Percentiles rank a stretch among this genome's conserved stretches.
Conservation (phyloP, 768 basidiomycete genomes). For the Russula ochroleuca region DNA sequence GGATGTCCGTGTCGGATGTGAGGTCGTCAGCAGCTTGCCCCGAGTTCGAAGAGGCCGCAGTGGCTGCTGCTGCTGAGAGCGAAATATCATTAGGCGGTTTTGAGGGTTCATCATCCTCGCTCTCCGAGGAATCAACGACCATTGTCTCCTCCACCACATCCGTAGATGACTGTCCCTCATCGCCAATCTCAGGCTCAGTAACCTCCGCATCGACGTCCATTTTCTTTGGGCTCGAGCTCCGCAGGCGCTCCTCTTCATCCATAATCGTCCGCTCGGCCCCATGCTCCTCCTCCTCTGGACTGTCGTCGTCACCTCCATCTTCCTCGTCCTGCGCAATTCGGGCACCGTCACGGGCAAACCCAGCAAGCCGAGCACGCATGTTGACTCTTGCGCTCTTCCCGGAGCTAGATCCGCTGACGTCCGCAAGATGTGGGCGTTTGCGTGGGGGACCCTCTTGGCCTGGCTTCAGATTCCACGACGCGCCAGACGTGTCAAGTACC, state of each 20-base stretch:
- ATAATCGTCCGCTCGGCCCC: slow-evolving; percentile 26
- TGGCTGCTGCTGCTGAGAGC: background rate
- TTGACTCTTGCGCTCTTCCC: slow-evolving; percentile 32
- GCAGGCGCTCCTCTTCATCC: slow-evolving; percentile 17
- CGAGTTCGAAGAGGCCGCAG: background rate
- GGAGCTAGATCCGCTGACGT: slow-evolving; percentile 19
- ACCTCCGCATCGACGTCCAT: background rate
- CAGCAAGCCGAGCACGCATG: slow-evolving; percentile 47
- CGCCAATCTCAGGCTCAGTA: background rate
- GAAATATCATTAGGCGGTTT: slow-evolving; percentile 10
- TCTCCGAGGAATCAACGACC: slow-evolving; percentile 21
- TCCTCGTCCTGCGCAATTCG: slow-evolving; percentile 29
- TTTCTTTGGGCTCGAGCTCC: background rate
- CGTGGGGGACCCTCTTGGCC: slow-evolving; percentile 39
- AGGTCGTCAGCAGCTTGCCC: slow-evolving; percentile 4
- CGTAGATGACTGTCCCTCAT: slow-evolving; percentile 1
- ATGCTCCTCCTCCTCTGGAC: slow-evolving; percentile 28
- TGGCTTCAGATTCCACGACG: slow-evolving; percentile 46
- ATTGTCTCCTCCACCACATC: slow-evolving; percentile 27
- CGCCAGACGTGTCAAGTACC: slow-evolving; percentile 49
- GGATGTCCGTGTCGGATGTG: background rate
- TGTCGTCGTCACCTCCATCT: slow-evolving; percentile 19
- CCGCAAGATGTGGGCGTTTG: slow-evolving; percentile 13
- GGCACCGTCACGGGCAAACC: slow-evolving; percentile 52
- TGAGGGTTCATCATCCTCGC: slow-evolving; percentile 14